phyloP scores from a whole-genome alignment of 225 moss, liverwort and hornwort genomes.

The Marchantia polymorpha region DNA sequence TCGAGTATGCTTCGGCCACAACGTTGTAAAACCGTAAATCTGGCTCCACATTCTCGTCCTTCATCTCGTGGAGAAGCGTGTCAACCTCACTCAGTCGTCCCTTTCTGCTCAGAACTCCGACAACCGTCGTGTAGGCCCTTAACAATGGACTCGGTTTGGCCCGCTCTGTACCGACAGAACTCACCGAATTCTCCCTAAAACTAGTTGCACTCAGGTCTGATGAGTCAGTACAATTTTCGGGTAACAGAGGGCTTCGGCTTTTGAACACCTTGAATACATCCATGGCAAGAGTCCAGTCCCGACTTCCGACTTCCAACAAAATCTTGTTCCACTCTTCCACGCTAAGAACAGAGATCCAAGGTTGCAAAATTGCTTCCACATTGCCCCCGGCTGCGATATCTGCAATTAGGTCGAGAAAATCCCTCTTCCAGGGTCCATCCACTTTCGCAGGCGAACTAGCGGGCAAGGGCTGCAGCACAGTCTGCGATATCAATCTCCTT shows the following conservation, averaged over 20 bases:
- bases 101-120: conserved; percentile 67
- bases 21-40: conserved; percentile 72
- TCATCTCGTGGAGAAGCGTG: conserved; percentile 59
- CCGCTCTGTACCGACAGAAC: conserved; percentile 32
- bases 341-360: conserved; percentile 57
- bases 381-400: conserved; percentile 50
- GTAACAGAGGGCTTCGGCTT: conserved; percentile 39
- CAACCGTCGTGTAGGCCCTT: conserved; percentile 69
- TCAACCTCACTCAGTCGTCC: conserved; percentile 68
- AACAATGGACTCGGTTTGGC: conserved; percentile 48
- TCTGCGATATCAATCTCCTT: conserved; percentile 43
- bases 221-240: conserved; percentile 10
- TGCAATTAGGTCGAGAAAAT: conserved; percentile 45
- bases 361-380: conserved; percentile 52
- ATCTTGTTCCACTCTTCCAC: conserved; percentile 84
- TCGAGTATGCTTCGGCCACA: conserved; percentile 72
- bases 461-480: conserved; percentile 47
- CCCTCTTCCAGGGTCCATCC: conserved; percentile 42
- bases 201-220: conserved; percentile 18
- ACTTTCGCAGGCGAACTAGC: conserved; percentile 32
- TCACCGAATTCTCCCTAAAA: neutral
- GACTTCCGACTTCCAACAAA: conserved; percentile 65
- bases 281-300: conserved; percentile 69
- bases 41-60: conserved; percentile 54
- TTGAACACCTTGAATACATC: conserved; percentile 55